Evolutionary conservation across 495 filamentous ascomycete genomes (phyloP).

Genomic region (Aspergillus panamensis): DNA sequence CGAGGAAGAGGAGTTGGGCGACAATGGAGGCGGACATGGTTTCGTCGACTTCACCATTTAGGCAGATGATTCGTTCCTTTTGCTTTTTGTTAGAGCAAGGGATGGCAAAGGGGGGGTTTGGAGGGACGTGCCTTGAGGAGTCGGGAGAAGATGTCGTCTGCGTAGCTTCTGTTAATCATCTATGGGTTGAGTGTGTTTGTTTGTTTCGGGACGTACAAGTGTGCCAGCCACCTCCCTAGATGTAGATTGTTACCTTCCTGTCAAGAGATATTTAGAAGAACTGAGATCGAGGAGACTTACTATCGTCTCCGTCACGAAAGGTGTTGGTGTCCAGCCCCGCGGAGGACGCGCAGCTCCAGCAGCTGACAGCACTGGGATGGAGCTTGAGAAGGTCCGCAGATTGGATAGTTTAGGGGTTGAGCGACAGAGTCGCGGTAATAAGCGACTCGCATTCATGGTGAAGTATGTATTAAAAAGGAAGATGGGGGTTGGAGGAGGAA

Average conservation of each 20-base stretch:
- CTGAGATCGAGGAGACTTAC: slow-evolving; percentile 50
- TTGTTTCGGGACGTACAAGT: slow-evolving; percentile 58
- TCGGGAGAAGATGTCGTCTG: slow-evolving; percentile 83
- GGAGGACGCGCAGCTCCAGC: slow-evolving; percentile 31
- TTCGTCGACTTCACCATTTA: slow-evolving; percentile 91
- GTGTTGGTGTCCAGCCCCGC: slow-evolving; percentile 60
- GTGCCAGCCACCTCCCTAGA: slow-evolving; percentile 81
- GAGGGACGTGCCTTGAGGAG: slow-evolving; percentile 59
- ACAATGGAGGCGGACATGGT: slow-evolving; percentile 85
- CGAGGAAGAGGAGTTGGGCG: slow-evolving; percentile 93
- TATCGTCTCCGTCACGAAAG: slow-evolving; percentile 75
- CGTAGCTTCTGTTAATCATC: slow-evolving; percentile 20
- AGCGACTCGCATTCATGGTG: slow-evolving; percentile 20
- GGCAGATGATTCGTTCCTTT: slow-evolving; percentile 90
- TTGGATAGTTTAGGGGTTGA: slow-evolving; percentile 11
- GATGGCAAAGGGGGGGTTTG: neutral
- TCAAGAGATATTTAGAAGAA: neutral
- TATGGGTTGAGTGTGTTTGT: neutral
- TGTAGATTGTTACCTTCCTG: slow-evolving; percentile 27
- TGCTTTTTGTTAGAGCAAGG: neutral
- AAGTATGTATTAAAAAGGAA: neutral
- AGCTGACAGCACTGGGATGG: slow-evolving; percentile 34
- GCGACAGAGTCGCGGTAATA: slow-evolving; percentile 31
- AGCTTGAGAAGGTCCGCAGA: slow-evolving; percentile 34
- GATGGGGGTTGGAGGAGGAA: neutral